phyloP scores from a whole-genome alignment of 179 eudicot species.

The Vitellaria paradoxa region DNA sequence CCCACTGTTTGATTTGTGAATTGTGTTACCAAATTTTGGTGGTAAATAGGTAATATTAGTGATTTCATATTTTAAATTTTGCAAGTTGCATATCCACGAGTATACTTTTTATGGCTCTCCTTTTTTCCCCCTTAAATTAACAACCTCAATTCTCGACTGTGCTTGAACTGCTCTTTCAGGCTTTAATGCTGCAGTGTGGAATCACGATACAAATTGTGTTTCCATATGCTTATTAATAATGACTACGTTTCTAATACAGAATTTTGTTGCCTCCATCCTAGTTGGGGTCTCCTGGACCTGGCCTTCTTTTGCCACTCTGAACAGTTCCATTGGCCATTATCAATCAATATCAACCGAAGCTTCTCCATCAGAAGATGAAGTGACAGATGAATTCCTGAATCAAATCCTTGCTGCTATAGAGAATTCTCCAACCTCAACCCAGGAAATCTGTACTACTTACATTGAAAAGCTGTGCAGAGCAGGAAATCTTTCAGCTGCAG shows the following conservation, averaged over 20 bases:
- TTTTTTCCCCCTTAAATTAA: background rate
- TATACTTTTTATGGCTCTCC: background rate
- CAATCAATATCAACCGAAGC: conserved; percentile 40
- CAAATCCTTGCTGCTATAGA: conserved; percentile 37
- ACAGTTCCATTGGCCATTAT: conserved; percentile 25
- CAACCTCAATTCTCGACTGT: background rate
- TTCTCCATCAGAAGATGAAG: conserved; percentile 37
- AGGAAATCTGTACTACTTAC: conserved; percentile 33
- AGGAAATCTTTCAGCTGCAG: conserved; percentile 37
- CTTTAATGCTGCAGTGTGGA: background rate
- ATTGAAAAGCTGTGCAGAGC: conserved; percentile 48
- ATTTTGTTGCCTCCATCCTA: conserved; percentile 33
- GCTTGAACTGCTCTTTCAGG: background rate
- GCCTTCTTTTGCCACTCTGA: conserved; percentile 27
- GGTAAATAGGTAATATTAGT: background rate
- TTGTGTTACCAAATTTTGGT: background rate
- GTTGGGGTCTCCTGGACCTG: conserved; percentile 31
- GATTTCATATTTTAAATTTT: background rate
- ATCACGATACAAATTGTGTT: background rate
- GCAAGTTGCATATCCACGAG: background rate
- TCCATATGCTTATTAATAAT: background rate
- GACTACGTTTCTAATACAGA: conserved; percentile 35
- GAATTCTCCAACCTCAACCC: conserved; percentile 26
- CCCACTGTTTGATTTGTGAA: background rate
- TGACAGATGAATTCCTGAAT: conserved; percentile 36